Evolutionary conservation across 140 eudicot genomes (phyloP), one percentile per base, ranked within the genome.

Genomic region (Erigeron philadelphicus): DNA sequence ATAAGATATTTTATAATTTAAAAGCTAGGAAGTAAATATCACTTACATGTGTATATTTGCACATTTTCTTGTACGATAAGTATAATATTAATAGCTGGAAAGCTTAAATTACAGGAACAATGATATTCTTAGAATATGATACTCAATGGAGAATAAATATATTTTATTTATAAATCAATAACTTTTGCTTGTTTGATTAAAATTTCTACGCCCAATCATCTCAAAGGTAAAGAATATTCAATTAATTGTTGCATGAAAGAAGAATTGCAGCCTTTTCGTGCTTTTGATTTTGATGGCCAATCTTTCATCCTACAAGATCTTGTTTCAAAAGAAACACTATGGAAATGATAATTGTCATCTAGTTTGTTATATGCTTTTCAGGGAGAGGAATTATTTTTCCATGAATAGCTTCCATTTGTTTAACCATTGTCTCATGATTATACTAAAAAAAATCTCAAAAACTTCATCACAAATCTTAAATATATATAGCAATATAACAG

Each of bases 201-300:
- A 43, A 13, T 60, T 52, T 45, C 54, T 67, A 61, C 55, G 62
- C 75, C 71, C 83, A 74, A 68, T 74, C 55, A 74, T 55, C 58
- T 53, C 23, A 61, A 73, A 47, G 68, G 72, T 70, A 41, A 75
- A 75, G 80, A 79, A 74, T 79, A 79, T 79, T 75, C 84, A 64
- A 57, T n/a, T 59, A 64, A 57, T n/a, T 59, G 77, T 65, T 75
- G 76, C 84, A 75, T 64, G 80, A 72, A 75, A 64, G 80, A 80
- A 49, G 77, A 71, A 71, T 75, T 75, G 65, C 70, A 70, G 77
- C 70, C 80, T 75, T 75, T 66, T 69, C 79, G 66, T 72, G 59
- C 78, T 72, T 75, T 61, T 63, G 66, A 70, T 75, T 75, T 75
- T 80, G 84, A 70, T 80, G 80, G 74, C 84, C 80, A 75, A 74